A percentile compares a stretch with the other conserved stretches of the same genome.
phyloP scores from a whole-genome alignment of 2,329 filamentous ascomycete genomes.

The Exophiala sp. region DNA sequence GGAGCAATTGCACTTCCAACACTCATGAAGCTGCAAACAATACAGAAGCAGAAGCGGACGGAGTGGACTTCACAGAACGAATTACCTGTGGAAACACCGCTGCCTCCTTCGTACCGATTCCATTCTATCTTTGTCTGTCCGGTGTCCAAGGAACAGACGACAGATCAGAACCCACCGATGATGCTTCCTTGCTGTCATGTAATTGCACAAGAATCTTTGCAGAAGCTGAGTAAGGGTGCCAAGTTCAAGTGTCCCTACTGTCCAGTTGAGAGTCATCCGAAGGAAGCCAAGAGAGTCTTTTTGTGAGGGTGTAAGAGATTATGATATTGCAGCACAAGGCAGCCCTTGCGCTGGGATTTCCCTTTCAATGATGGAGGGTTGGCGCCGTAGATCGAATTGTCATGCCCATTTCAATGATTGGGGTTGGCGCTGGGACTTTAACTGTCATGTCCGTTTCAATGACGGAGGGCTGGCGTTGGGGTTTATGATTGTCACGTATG shows the following conservation, averaged over 20 bases:
- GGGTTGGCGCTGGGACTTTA: too few relatives aligned
- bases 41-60: slow-evolving; percentile 83
- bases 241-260: slow-evolving; percentile 97
- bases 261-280: slow-evolving; percentile 73
- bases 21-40: slow-evolving; percentile 80
- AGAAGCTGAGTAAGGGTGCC: slow-evolving; percentile 71
- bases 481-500: too few relatives aligned
- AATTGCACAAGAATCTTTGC: slow-evolving; percentile 78
- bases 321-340: not conserved
- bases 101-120: slow-evolving; percentile 67
- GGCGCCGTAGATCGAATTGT: too few relatives aligned
- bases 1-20: slow-evolving; percentile 88
- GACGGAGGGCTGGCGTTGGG: too few relatives aligned
- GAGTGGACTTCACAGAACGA: slow-evolving; percentile 94
- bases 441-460: too few relatives aligned
- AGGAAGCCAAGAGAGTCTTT: slow-evolving; percentile 71
- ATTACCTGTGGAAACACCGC: slow-evolving; percentile 70
- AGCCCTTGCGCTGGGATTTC: not conserved
- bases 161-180: slow-evolving; percentile 89
- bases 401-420: too few relatives aligned
- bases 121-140: slow-evolving; percentile 98
- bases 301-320: slow-evolving; percentile 45
- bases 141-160: slow-evolving; percentile 93
- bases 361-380: not conserved
- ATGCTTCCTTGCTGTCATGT: slow-evolving; percentile 96